Evolutionary conservation across 1,139 yeast species (phyloP).

Genomic region (Blastobotrys malaysiensis): DNA sequence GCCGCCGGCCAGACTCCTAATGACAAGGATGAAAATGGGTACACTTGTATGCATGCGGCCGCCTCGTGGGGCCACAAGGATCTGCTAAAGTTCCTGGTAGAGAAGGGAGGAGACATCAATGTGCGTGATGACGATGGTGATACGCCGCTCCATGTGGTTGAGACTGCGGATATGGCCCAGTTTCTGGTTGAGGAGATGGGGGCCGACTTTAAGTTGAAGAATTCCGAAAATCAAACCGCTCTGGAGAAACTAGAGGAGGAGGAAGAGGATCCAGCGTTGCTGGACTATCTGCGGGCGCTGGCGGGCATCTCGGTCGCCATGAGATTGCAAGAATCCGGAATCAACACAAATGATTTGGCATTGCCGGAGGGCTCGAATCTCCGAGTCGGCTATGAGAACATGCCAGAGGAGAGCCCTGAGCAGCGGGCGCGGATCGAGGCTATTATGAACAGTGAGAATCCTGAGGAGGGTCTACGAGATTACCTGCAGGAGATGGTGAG

Average conservation of each 20-base stretch:
- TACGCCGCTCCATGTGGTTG: constrained; percentile 90
- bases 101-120: constrained; percentile 71
- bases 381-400: constrained; percentile 8
- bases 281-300: constrained; percentile 52
- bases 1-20: constrained; percentile 55
- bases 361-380: constrained; percentile 9
- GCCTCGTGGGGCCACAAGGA: constrained; percentile 84
- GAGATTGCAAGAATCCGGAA: not conserved
- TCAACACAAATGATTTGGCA: not conserved
- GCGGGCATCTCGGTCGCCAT: constrained; percentile 21
- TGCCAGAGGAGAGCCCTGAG: constrained; percentile 41
- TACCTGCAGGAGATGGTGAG: constrained; percentile 63
- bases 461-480: constrained; percentile 69
- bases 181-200: constrained; percentile 56
- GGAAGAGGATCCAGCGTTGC: constrained; percentile 76
- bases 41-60: constrained; percentile 95
- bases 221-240: constrained; percentile 65
- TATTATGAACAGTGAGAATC: constrained; percentile 69
- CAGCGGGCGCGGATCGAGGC: constrained; percentile 62
- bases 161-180: constrained; percentile 60
- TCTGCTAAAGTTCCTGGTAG: constrained; percentile 53
- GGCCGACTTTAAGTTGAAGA: constrained; percentile 60
- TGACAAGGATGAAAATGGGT: constrained; percentile 84
- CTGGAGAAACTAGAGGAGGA: constrained; percentile 66
- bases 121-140: constrained; percentile 87